Base-by-base conservation (phyloP, 768 basidiomycete species). In the Chlorophyllum brunneum region DNA sequence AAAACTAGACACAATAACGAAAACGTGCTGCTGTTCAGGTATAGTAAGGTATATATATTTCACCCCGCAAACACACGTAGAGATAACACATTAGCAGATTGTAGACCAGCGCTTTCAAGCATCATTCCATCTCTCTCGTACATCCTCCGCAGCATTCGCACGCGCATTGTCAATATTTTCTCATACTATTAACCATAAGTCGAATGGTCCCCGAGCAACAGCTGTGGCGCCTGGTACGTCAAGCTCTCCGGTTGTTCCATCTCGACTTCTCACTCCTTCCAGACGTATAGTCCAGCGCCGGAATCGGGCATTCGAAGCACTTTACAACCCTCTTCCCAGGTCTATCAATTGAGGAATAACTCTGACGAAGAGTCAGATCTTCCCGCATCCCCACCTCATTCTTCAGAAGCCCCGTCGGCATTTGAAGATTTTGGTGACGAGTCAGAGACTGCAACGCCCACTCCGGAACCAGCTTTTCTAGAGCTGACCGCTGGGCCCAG, bases 251-350 rank as follows among this genome's bases (percentile, higher is more conserved):
- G 15, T 22, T 34, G 29, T 11, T 31, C 4, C 29, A 26, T 33
- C 38, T 31, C 9, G 2, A 2, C 23, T 22, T 50, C 48, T 51
- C 27, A 51, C 16, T 7, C 13, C 20, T 30, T 51, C 30, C 31
- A 51, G 49, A 34, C 49, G 33, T 51, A 51, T 30, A 51, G 49
- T 24, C 49, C 49, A 9, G 49, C 49, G 10, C 49, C 49, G 4
- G 49, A 51, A 34, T 51, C 49, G 2, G 40, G 49, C 27, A 51
- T 51, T 22, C 27, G 49, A 23, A 51, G 49, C 22, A 51, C 49
- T 24, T 16, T 51, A 5, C 49, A 51, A 31, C 49, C 49, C 5
- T 24, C 27, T 18, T 51, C 49, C 5, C 40, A 20, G 7, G 15
- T 51, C 49, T 42, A 51, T 29, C 38, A 51, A n/a, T 31, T 23